These are phyloP conservation scores for Syzygium jambos DNA, from an alignment of 345 rosid genomes.

Conservation along the genomic window DNA sequence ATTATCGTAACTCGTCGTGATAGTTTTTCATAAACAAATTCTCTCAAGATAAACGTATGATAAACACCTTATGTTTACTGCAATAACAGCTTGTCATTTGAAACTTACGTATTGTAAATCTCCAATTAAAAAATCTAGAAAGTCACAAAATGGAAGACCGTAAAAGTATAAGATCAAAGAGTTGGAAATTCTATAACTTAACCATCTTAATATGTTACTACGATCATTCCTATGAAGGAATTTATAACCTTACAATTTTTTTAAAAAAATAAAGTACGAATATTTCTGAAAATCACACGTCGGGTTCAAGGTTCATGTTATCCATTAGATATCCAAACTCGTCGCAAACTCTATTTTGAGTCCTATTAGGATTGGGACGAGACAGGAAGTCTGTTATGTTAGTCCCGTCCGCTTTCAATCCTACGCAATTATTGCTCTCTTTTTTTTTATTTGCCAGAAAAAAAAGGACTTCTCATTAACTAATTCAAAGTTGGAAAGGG, in stretches of 20 bases:
- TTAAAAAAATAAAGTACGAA: too few species aligned
- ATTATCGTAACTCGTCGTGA: background rate
- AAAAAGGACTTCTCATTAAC: too few species aligned
- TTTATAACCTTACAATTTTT: too few species aligned
- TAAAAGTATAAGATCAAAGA: background rate
- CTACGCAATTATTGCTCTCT: background rate
- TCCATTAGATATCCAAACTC: background rate
- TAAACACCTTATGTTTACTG: background rate
- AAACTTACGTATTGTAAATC: background rate
- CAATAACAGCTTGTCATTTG: background rate
- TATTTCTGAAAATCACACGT: background rate
- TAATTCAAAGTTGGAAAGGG: too few species aligned
- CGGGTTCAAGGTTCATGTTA: background rate
- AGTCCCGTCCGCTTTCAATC: background rate
- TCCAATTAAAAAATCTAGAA: background rate
- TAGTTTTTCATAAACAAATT: background rate
- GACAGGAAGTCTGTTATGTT: background rate
- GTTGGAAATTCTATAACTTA: background rate
- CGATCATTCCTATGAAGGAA: too few species aligned
- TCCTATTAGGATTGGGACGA: background rate
- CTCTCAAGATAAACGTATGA: background rate
- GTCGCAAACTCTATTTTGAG: background rate
- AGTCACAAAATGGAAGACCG: background rate
- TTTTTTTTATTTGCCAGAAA: too few species aligned
- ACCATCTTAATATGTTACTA: too few species aligned